Conservation (phyloP, 805 yeast genomes). For the Starmerella gropengiesseri region DNA sequence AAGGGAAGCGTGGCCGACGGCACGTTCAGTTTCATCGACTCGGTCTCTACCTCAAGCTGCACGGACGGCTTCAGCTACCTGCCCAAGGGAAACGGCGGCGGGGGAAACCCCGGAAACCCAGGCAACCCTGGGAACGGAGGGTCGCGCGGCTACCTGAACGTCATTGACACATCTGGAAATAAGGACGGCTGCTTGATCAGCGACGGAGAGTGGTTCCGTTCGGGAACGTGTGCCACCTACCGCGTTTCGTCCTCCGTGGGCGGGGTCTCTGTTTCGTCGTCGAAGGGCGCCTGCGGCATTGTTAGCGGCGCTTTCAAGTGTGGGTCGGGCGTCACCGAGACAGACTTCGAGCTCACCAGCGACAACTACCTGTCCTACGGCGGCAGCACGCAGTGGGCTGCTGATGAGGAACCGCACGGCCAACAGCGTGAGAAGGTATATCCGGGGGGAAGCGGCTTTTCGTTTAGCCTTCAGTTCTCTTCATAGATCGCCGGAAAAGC, state of each 20-base stretch:
- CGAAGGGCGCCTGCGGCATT: conserved; percentile 60
- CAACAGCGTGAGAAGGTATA: conserved; percentile 40
- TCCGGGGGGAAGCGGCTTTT: conserved; percentile 24
- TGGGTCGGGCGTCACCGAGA: conserved; percentile 31
- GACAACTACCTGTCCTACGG: conserved; percentile 47
- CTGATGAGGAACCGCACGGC: conserved; percentile 36
- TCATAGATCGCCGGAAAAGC: too few relatives aligned
- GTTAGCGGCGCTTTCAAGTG: conserved; percentile 30
- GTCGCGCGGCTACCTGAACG: conserved; percentile 37
- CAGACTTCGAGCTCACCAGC: conserved; percentile 47
- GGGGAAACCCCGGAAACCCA: conserved; percentile 23
- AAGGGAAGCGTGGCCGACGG: conserved; percentile 64
- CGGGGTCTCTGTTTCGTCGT: conserved; percentile 57
- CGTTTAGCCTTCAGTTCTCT: not conserved
- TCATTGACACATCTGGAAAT: conserved; percentile 26
- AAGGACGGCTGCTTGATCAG: conserved; percentile 64
- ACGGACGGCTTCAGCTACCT: conserved; percentile 61
- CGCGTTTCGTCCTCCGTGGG: conserved; percentile 52
- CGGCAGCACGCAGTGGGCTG: conserved; percentile 53
- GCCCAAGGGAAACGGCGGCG: conserved; percentile 47
- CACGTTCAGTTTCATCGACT: conserved; percentile 51
- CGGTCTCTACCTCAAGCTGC: conserved; percentile 45
- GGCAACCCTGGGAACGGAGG: conserved; percentile 24
- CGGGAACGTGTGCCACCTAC: conserved; percentile 79
- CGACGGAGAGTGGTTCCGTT: conserved; percentile 71